Conservation (phyloP, 352 stramenopile species). For the Globisporangium canariense region DNA sequence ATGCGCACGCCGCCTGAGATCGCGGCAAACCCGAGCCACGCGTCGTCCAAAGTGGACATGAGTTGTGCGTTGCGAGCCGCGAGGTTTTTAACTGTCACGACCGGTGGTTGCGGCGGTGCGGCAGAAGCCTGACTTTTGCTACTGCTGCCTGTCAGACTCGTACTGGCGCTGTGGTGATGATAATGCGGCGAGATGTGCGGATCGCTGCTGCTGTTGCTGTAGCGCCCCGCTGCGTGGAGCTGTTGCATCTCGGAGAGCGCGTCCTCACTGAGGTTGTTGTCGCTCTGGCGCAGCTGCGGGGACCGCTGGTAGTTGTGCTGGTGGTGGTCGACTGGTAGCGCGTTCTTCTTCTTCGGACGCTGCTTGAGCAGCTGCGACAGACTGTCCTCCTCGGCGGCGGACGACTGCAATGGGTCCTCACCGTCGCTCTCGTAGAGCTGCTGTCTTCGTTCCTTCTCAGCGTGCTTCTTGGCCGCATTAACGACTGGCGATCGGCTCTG, state of each 20-base stretch:
- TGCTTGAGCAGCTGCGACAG: constrained; percentile 25
- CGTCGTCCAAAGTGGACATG: constrained; percentile 28
- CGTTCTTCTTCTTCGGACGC: constrained; percentile 1
- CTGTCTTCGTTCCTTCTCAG: constrained; percentile 4
- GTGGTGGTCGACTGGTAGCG: too few species aligned
- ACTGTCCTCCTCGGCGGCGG: constrained; percentile 24
- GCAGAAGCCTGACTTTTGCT: background rate
- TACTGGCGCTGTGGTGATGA: background rate
- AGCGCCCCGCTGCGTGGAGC: background rate
- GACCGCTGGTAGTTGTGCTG: background rate
- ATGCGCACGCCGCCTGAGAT: constrained; percentile 26
- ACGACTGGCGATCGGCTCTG: constrained; percentile 4
- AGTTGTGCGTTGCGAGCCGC: constrained; percentile 22
- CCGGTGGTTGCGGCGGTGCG: background rate
- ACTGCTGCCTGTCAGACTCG: background rate
- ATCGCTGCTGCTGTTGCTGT: background rate
- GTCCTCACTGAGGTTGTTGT: constrained; percentile 20
- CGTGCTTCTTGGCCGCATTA: background rate
- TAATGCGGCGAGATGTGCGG: background rate
- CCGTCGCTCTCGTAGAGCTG: constrained; percentile 7
- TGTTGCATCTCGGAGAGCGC: constrained; percentile 16
- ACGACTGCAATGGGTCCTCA: constrained; percentile 12
- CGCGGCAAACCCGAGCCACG: constrained; percentile 32
- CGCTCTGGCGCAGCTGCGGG: background rate
- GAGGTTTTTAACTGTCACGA: constrained; percentile 5